These are phyloP conservation scores for Zoysia matrella DNA, from an alignment of 202 grass and related monocot genomes.

Conservation along the genomic window DNA sequence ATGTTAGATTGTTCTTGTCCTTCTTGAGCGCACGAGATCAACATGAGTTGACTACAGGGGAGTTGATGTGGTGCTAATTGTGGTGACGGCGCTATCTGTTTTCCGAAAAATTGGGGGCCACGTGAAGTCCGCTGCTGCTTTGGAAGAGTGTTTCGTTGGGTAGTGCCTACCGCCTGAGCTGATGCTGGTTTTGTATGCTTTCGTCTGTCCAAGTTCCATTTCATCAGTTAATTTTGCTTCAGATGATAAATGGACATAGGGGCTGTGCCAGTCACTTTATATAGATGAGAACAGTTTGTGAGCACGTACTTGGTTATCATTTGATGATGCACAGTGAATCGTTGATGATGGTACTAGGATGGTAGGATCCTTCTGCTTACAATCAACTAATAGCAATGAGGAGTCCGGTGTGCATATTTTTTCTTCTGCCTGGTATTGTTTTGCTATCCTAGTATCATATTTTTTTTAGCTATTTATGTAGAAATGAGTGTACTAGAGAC, in stretches of 20 bases:
- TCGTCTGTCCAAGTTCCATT: neutral
- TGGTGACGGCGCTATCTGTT: no score
- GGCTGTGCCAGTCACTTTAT: neutral
- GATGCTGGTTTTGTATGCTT: conserved; percentile 1
- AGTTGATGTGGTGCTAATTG: no score
- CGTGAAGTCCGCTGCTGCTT: no score
- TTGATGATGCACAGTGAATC: neutral
- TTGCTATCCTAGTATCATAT: neutral
- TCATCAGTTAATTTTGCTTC: conserved; percentile 7
- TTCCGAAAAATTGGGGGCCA: no score
- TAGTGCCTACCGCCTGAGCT: neutral
- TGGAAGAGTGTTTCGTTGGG: no score
- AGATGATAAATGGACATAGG: neutral
- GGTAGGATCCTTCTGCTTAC: neutral
- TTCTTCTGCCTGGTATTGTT: neutral
- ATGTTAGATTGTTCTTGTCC: no score
- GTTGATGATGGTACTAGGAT: neutral
- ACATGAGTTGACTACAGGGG: no score
- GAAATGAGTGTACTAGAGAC: conserved; percentile 21
- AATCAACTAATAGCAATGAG: neutral
- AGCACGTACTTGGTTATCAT: neutral
- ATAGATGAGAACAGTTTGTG: neutral
- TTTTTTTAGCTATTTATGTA: conserved; percentile 13
- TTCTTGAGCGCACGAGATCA: no score
- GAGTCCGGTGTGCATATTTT: neutral